A percentile compares a stretch with the other conserved stretches of the same genome.
phyloP scores from a whole-genome alignment of 2,329 filamentous ascomycete species.

The Aspergillus pseudoterreus region DNA sequence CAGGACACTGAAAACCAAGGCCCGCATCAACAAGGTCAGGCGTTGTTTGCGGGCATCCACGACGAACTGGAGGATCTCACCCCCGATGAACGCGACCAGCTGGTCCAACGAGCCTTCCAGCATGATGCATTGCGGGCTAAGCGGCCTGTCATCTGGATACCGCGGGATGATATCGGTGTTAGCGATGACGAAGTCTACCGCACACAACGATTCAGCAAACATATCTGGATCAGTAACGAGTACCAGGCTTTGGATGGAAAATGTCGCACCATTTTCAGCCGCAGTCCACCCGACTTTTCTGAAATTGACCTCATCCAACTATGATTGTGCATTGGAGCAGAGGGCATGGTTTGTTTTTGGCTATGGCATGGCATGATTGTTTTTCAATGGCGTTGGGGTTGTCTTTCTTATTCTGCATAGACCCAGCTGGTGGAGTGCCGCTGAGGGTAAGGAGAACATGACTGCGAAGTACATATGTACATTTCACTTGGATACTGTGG shows the following conservation, averaged over 20 bases:
- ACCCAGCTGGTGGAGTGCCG: not conserved
- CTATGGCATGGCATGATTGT: not conserved
- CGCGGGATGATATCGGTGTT: constrained; percentile 82
- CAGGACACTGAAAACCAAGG: constrained; percentile 68
- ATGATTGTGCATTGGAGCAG: constrained; percentile 34
- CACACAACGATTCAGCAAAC: constrained; percentile 70
- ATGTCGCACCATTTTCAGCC: constrained; percentile 75
- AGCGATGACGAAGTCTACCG: constrained; percentile 85
- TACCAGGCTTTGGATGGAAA: constrained; percentile 84
- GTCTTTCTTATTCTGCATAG: not conserved
- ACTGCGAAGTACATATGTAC: not conserved
- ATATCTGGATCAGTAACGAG: constrained; percentile 91
- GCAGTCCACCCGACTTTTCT: constrained; percentile 83
- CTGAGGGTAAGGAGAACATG: not conserved
- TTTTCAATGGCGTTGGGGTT: not conserved
- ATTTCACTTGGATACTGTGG: not conserved
- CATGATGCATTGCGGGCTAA: constrained; percentile 82
- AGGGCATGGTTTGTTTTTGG: not conserved
- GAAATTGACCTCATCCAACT: constrained; percentile 82
- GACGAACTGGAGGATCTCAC: constrained; percentile 95
- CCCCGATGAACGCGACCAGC: constrained; percentile 78
- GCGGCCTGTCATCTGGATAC: constrained; percentile 89
- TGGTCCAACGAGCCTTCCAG: constrained; percentile 85
- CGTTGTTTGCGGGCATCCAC: constrained; percentile 80
- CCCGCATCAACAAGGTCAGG: constrained; percentile 63